These are phyloP conservation scores for Zymoseptoria ardabiliae DNA, from an alignment of 2,329 filamentous ascomycete species.

Conservation along the genomic window DNA sequence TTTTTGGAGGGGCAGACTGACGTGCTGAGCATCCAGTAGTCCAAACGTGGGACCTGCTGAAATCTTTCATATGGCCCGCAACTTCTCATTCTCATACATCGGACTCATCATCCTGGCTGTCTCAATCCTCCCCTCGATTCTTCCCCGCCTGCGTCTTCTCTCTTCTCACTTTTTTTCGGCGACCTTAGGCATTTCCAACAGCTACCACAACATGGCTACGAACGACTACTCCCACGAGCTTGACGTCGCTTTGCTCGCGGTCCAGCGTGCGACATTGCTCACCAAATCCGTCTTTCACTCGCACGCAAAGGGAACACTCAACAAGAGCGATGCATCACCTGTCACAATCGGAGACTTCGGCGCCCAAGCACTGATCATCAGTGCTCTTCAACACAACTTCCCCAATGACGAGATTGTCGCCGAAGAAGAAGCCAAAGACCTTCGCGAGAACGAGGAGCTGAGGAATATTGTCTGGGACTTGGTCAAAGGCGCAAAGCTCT, in stretches of 20 bases:
- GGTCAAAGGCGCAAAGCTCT: conserved; percentile 64
- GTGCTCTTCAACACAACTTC: conserved; percentile 82
- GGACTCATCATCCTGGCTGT: conserved; percentile 36
- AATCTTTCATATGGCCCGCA: not conserved
- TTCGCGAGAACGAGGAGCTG: conserved; percentile 64
- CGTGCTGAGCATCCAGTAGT: not conserved
- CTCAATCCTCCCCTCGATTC: conserved; percentile 34
- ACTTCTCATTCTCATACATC: conserved; percentile 4
- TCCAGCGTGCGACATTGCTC: conserved; percentile 71
- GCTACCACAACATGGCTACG: conserved; percentile 28
- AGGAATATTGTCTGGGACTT: conserved; percentile 76
- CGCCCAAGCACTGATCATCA: conserved; percentile 92
- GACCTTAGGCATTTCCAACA: not conserved
- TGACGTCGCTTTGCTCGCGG: conserved; percentile 75
- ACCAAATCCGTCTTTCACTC: conserved; percentile 76
- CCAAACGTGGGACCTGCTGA: not conserved
- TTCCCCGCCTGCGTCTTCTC: conserved; percentile 36
- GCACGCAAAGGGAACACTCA: conserved; percentile 87
- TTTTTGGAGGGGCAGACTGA: not conserved
- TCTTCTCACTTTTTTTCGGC: conserved; percentile 24
- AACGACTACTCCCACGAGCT: conserved; percentile 68
- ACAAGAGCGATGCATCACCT: conserved; percentile 91
- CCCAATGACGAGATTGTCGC: conserved; percentile 85
- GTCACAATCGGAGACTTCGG: conserved; percentile 98
- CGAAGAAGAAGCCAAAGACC: conserved; percentile 81